These are phyloP conservation scores for Acanthamoeba lenticulata DNA, from an alignment of 208 protist species.

Conservation along the genomic window DNA sequence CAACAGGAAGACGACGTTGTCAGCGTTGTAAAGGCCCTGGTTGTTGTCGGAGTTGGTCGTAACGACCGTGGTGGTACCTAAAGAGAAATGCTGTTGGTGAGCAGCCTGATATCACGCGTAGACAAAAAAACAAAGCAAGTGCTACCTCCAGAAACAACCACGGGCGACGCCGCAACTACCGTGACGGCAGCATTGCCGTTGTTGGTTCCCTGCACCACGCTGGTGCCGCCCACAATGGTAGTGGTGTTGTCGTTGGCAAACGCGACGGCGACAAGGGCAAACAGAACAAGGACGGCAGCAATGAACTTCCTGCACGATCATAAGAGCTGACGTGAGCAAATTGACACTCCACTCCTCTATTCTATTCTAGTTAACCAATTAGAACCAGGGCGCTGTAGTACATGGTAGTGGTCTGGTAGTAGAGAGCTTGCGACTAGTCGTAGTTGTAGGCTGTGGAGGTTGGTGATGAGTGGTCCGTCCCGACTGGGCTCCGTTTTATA, in stretches of 20 bases:
- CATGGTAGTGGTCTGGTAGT: background rate
- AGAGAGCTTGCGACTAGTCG: background rate
- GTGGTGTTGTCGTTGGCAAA: background rate
- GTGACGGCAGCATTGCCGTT: background rate
- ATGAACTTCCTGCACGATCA: slow-evolving; percentile 19
- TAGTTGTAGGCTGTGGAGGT: background rate
- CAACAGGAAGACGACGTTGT: background rate
- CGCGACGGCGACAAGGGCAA: background rate
- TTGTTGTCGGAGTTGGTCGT: background rate
- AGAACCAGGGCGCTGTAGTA: background rate
- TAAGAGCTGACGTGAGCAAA: background rate
- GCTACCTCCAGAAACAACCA: background rate
- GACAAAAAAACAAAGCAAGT: no score
- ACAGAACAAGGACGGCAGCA: background rate
- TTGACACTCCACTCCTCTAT: no score
- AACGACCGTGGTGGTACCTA: background rate
- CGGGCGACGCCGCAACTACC: background rate
- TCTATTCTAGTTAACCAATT: no score
- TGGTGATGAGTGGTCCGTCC: background rate
- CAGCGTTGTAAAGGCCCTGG: background rate
- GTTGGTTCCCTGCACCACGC: background rate
- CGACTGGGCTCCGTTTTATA: background rate
- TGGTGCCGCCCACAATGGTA: background rate
- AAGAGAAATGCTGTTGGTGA: no score
- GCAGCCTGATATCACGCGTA: no score